Evolutionary conservation across 495 filamentous ascomycete genomes (phyloP).

Genomic region (Neurospora sp.): DNA sequence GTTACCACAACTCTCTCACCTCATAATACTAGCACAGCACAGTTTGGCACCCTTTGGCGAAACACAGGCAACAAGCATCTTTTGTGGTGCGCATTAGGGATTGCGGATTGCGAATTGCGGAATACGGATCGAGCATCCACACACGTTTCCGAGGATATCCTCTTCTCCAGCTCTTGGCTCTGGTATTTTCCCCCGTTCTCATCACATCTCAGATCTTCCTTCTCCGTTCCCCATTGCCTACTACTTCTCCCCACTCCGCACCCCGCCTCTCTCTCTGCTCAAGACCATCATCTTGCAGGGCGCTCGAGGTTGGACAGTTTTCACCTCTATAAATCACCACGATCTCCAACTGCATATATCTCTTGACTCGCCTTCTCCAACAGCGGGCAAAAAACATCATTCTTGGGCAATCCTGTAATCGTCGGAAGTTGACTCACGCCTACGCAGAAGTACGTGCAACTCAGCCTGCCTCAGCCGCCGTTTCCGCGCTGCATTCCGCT

Average conservation of each 20-base stretch:
- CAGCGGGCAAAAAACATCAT: background rate
- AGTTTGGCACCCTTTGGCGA: background rate
- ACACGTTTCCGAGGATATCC: background rate
- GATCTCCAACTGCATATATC: background rate
- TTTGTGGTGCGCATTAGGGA: background rate
- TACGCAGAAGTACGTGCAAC: background rate
- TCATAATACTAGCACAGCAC: background rate
- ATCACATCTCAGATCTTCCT: background rate
- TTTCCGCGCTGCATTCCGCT: background rate
- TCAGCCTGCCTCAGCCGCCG: background rate
- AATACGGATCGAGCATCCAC: background rate
- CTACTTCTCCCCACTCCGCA: background rate
- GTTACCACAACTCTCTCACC: background rate
- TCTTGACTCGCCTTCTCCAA: background rate
- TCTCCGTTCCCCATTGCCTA: background rate
- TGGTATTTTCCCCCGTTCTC: background rate
- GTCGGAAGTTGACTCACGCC: background rate
- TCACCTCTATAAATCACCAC: background rate
- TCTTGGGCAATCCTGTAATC: background rate
- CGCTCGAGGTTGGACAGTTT: background rate
- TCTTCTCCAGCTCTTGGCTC: background rate
- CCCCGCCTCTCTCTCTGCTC: background rate
- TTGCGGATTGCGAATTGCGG: background rate
- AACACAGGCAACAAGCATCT: background rate
- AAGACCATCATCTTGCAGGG: background rate